Evolutionary conservation across 2,329 filamentous ascomycete genomes (phyloP), one percentile per base, ranked within the genome.

Genomic region (Emmonsia crescens): DNA sequence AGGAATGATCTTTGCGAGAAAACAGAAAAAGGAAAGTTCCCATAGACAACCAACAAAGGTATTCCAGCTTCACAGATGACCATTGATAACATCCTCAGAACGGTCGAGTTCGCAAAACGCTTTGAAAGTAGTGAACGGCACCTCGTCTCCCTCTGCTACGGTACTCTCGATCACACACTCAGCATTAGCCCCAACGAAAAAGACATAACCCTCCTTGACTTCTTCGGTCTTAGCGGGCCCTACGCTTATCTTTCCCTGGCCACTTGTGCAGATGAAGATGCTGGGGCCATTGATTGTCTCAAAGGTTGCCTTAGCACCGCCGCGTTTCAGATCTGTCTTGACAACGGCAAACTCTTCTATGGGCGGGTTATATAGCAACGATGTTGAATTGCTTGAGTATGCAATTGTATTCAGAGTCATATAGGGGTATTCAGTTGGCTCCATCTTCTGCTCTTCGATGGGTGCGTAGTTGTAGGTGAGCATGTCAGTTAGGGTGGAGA

Each of bases 331-430:
- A 12, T 88, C 83, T 0, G 89, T 88, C 70, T 90, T 87, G 55
- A 96, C 85, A 19, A 99, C 93, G 66, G 86, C 88, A 75, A 99
- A 99, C 73, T 99, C 94, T 59, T 96, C 90, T 65, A 99, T 99
- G 0, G 94, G 94, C 0, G 94, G 94, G 71, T 99, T 89, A 75
- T 99, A 99, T 19, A 97, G 83, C 10, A 83, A 78, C 3, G 85
- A 83, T 6, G 84, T 80, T 1, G 89, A 93, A 57, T 81, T 85
- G 5, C 88, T 91, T 64, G 85, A 89, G 77, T 96, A 96, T 6
- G 87, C 91, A 0, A 81, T 76, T n/a, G 85, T 83, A 74, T 96
- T 95, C 60, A 96, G 80, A 1, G 87, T 89, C 14, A 83, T 88
- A 72, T 94, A 96, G 1, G 91, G 88, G 72, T 96, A 97, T 69